Evolutionary conservation across 2,329 filamentous ascomycete genomes (phyloP).

Genomic region (Colletotrichum orchidophilum): DNA sequence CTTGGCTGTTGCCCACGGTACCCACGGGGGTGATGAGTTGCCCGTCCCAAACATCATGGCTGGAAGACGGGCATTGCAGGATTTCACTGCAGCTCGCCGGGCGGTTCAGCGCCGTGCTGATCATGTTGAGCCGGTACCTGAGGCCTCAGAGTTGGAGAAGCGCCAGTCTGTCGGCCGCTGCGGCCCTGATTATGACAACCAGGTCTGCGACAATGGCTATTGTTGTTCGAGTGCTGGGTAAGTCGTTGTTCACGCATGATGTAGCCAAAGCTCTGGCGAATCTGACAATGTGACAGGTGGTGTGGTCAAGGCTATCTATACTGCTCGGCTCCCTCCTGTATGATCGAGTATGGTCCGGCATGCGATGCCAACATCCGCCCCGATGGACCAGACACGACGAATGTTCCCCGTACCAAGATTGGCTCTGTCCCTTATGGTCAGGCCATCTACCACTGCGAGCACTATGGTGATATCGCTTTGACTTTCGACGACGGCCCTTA

Average conservation of each 20-base stretch:
- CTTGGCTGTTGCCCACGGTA: conserved; percentile 23
- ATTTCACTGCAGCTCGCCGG: conserved; percentile 23
- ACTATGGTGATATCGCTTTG: conserved; percentile 62
- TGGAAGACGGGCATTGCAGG: conserved; percentile 22
- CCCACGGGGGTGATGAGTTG: neutral
- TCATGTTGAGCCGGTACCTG: conserved; percentile 3
- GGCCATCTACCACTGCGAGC: conserved; percentile 63
- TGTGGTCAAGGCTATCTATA: conserved; percentile 64
- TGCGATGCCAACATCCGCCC: conserved; percentile 68
- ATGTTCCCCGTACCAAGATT: conserved; percentile 59
- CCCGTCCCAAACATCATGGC: conserved; percentile 25
- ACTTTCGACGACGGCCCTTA: conserved; percentile 60
- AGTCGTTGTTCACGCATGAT: conserved; percentile 21
- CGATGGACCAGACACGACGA: conserved; percentile 62
- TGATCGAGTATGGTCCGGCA: conserved; percentile 67
- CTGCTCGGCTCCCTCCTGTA: conserved; percentile 70
- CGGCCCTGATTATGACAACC: conserved; percentile 46
- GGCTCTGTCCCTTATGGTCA: conserved; percentile 66
- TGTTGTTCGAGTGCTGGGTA: conserved; percentile 56
- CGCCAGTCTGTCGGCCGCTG: conserved; percentile 58
- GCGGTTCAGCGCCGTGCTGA: conserved; percentile 21
- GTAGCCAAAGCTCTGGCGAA: neutral
- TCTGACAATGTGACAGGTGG: conserved; percentile 49
- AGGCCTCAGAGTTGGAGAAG: conserved; percentile 22
- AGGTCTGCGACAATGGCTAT: conserved; percentile 44